A percentile compares a stretch with the other conserved stretches of the same genome.
Evolutionary conservation across 1,139 yeast genomes (phyloP).

Genomic region (Taphrina pruni): DNA sequence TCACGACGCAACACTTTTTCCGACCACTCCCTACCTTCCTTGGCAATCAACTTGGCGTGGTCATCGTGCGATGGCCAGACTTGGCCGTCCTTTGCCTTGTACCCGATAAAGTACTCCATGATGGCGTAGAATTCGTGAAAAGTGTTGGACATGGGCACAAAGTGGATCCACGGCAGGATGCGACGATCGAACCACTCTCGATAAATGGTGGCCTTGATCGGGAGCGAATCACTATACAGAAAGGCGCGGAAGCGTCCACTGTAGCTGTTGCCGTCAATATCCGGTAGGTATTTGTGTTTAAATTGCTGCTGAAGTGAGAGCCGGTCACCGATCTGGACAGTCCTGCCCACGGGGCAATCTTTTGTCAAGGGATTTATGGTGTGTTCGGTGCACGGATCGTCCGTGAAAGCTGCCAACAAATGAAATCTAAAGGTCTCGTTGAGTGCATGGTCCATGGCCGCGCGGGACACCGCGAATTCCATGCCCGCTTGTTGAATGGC

Average conservation of each 20-base stretch:
- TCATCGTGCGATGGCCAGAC: constrained; percentile 39
- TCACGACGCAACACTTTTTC: constrained; percentile 44
- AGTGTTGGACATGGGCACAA: constrained; percentile 45
- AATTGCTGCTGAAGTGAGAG: constrained; percentile 25
- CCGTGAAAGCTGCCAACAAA: constrained; percentile 9
- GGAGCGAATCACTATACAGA: constrained; percentile 43
- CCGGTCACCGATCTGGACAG: constrained; percentile 2
- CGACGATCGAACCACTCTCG: constrained; percentile 47
- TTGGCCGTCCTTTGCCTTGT: constrained; percentile 36
- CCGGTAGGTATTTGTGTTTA: constrained; percentile 45
- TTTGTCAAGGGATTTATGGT: neutral
- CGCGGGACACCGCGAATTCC: constrained; percentile 3
- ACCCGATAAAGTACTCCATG: constrained; percentile 34
- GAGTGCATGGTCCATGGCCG: constrained; percentile 5
- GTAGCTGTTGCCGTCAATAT: constrained; percentile 46
- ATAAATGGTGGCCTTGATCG: constrained; percentile 46
- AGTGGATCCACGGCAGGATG: constrained; percentile 47
- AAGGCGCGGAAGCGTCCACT: constrained; percentile 46
- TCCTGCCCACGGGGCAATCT: neutral
- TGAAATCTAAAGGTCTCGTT: neutral
- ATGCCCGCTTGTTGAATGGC: constrained; percentile 4
- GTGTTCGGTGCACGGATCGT: constrained; percentile 1
- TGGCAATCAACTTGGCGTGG: constrained; percentile 45
- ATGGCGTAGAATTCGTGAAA: constrained; percentile 45
- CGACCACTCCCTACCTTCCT: constrained; percentile 44